These are phyloP conservation scores for Entelexis sorbosivorans DNA, from an alignment of 1,139 yeast genomes.

Conservation along the genomic window DNA sequence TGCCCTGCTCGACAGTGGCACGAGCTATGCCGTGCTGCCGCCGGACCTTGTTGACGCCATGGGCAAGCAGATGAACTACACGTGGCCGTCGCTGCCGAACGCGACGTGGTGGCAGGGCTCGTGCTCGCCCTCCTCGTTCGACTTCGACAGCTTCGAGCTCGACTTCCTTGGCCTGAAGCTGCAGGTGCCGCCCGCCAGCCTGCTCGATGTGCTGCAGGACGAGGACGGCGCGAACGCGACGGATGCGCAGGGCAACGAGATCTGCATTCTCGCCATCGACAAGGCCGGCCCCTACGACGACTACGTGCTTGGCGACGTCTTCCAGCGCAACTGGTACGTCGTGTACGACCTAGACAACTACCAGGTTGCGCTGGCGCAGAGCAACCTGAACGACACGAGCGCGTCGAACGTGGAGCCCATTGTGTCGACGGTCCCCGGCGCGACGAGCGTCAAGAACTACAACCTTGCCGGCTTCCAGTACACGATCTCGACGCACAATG, in stretches of 20 bases:
- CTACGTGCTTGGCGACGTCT: slow-evolving; percentile 55
- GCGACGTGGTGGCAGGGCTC: not conserved
- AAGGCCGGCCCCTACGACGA: not conserved
- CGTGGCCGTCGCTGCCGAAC: slow-evolving; percentile 7
- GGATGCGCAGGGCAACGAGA: slow-evolving; percentile 1
- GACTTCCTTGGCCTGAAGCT: slow-evolving; percentile 17
- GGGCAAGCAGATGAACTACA: slow-evolving; percentile 21
- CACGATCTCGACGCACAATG: not conserved
- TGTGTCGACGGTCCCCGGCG: slow-evolving; percentile 25
- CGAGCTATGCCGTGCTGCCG: slow-evolving; percentile 24
- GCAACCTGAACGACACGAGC: slow-evolving; percentile 26
- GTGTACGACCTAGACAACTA: slow-evolving; percentile 61
- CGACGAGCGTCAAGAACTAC: slow-evolving; percentile 19
- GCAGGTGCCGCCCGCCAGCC: slow-evolving; percentile 6
- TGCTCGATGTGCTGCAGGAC: not conserved
- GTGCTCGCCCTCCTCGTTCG: not conserved
- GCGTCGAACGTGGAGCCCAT: slow-evolving; percentile 25
- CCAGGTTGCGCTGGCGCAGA: slow-evolving; percentile 59
- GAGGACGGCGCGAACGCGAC: not conserved
- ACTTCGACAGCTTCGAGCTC: slow-evolving; percentile 13
- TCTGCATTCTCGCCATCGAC: slow-evolving; percentile 13
- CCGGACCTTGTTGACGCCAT: slow-evolving; percentile 21
- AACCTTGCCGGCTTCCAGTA: not conserved
- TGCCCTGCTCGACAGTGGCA: slow-evolving; percentile 23
- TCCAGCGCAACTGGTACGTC: slow-evolving; percentile 59